These are phyloP conservation scores for Sarocladium brachiariae DNA, from an alignment of 2,329 filamentous ascomycete species.

Conservation along the genomic window DNA sequence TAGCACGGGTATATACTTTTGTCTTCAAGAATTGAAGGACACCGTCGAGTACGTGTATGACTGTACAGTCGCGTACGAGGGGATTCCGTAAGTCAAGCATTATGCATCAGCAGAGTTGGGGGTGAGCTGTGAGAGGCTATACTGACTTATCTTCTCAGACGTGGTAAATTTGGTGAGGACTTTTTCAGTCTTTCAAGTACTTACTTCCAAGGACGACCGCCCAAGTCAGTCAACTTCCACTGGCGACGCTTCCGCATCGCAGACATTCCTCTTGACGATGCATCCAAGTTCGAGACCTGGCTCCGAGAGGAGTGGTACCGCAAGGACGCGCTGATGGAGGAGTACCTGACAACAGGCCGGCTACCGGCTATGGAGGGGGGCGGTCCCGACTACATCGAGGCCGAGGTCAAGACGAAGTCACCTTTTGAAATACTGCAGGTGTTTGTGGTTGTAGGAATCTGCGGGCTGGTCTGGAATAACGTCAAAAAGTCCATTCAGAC, in stretches of 20 bases:
- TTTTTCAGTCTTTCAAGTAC: slow-evolving; percentile 82
- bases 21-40: slow-evolving; percentile 65
- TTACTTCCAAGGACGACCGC: slow-evolving; percentile 80
- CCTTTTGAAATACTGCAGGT: slow-evolving; percentile 51
- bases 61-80: slow-evolving; percentile 93
- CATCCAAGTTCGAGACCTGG: slow-evolving; percentile 75
- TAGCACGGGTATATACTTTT: slow-evolving; percentile 75
- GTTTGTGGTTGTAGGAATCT: slow-evolving; percentile 41
- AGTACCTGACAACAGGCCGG: slow-evolving; percentile 68
- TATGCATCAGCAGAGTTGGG: neutral
- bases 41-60: slow-evolving; percentile 82
- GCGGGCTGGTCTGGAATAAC: slow-evolving; percentile 35
- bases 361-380: slow-evolving; percentile 63
- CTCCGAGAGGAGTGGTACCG: slow-evolving; percentile 81
- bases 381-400: slow-evolving; percentile 49
- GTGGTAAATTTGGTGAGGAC: slow-evolving; percentile 80
- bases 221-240: slow-evolving; percentile 94
- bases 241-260: slow-evolving; percentile 80
- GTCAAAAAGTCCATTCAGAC: slow-evolving; percentile 22
- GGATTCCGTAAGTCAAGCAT: slow-evolving; percentile 66
- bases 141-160: slow-evolving; percentile 38
- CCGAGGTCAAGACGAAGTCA: slow-evolving; percentile 46
- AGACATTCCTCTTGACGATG: slow-evolving; percentile 72
- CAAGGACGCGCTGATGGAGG: slow-evolving; percentile 83
- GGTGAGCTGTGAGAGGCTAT: neutral